phyloP scores from a whole-genome alignment of 805 yeast genomes.

The Ogataea kodamae region DNA sequence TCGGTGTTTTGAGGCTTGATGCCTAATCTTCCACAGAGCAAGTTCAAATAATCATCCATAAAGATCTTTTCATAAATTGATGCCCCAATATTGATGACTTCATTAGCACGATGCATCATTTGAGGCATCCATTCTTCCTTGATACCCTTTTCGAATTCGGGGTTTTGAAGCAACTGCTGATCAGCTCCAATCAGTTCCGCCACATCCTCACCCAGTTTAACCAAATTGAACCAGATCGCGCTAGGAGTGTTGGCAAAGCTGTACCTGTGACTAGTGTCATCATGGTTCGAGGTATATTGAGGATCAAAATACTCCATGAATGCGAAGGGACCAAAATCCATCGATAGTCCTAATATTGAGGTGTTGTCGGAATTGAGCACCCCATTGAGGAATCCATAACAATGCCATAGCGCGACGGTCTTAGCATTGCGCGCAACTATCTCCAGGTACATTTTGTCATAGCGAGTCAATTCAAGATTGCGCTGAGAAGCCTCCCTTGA shows the following conservation, averaged over 20 bases:
- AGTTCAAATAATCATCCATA: constrained; percentile 51
- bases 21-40: constrained; percentile 70
- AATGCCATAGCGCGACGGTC: constrained; percentile 81
- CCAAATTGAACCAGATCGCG: constrained; percentile 90
- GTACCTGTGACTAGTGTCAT: constrained; percentile 69
- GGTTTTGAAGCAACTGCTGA: constrained; percentile 43
- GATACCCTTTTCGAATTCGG: constrained; percentile 38
- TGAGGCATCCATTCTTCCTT: constrained; percentile 47
- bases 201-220: constrained; percentile 77
- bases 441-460: constrained; percentile 69
- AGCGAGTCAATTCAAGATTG: constrained; percentile 44
- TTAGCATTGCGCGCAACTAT: constrained; percentile 70
- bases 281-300: constrained; percentile 82
- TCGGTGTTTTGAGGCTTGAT: constrained; percentile 42
- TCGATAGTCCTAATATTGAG: constrained; percentile 78
- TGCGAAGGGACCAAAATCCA: constrained; percentile 95
- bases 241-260: constrained; percentile 81
- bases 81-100: constrained; percentile 59
- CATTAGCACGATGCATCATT: constrained; percentile 58
- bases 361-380: constrained; percentile 94
- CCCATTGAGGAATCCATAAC: constrained; percentile 90
- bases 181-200: constrained; percentile 81
- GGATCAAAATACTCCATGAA: constrained; percentile 85
- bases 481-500: constrained; percentile 11
- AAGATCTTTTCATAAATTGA: constrained; percentile 63